A percentile compares a stretch with the other conserved stretches of the same genome.
phyloP scores from a whole-genome alignment of 345 rosid genomes.

The Brassica incana region DNA sequence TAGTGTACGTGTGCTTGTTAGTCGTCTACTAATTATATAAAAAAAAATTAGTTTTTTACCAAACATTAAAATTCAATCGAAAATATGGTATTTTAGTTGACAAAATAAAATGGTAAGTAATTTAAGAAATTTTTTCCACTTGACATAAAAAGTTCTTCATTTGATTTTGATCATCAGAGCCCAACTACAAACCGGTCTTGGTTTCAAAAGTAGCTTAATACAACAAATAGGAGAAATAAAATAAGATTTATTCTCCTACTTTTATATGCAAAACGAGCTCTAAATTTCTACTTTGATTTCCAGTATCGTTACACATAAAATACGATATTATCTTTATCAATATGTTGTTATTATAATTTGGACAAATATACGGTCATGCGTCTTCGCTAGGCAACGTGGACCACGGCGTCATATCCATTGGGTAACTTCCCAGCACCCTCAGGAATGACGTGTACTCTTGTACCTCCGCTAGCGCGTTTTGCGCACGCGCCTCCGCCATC shows the following conservation, averaged over 20 bases:
- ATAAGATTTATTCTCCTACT: constrained; percentile 13
- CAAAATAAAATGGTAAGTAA: background rate
- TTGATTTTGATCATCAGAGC: constrained; percentile 1
- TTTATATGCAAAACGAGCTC: constrained; percentile 33
- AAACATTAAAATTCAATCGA: background rate
- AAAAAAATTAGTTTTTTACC: background rate
- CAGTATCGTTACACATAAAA: constrained; percentile 7
- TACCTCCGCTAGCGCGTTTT: constrained; percentile 96
- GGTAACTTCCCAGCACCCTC: constrained; percentile 94
- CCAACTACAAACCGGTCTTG: constrained; percentile 13
- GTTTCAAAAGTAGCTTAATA: constrained; percentile 7
- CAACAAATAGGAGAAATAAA: constrained; percentile 29
- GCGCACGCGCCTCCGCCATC: constrained; percentile 92
- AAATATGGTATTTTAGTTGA: background rate
- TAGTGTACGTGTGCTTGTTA: background rate
- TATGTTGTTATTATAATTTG: constrained; percentile 4
- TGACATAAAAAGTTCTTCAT: background rate
- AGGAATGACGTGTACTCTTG: constrained; percentile 97
- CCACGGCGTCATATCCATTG: constrained; percentile 99
- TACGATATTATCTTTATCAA: constrained; percentile 8
- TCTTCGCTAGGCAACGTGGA: constrained; percentile 47
- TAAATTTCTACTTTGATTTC: constrained; percentile 13
- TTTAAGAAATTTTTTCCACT: background rate
- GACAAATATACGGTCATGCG: constrained; percentile 16
- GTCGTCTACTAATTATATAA: background rate